A percentile compares a stretch with the other conserved stretches of the same genome.
Evolutionary conservation across 1,139 yeast species (phyloP).

Genomic region (Suhomyces atakaporum): DNA sequence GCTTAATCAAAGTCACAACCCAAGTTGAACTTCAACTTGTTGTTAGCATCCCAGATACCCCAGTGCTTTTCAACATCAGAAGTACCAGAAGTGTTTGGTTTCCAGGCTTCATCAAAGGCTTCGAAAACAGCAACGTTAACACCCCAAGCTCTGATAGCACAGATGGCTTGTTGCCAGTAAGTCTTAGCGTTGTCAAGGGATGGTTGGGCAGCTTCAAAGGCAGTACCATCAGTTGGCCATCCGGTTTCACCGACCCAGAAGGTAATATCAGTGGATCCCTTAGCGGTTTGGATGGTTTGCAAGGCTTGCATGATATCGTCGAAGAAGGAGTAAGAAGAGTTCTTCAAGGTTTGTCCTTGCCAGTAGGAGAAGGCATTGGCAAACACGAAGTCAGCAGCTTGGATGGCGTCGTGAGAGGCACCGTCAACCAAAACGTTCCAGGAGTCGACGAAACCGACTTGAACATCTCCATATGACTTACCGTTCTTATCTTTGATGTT

Average conservation of each 20-base stretch:
- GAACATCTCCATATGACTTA: slow-evolving; percentile 64
- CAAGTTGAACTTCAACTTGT: slow-evolving; percentile 59
- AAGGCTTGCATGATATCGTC: slow-evolving; percentile 97
- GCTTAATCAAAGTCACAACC: slow-evolving; percentile 49
- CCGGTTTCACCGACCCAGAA: slow-evolving; percentile 99
- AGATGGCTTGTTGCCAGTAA: slow-evolving; percentile 85
- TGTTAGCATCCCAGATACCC: slow-evolving; percentile 76
- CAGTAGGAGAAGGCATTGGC: slow-evolving; percentile 98
- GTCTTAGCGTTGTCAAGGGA: slow-evolving; percentile 68
- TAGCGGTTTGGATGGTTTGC: slow-evolving; percentile 78
- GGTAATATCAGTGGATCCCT: slow-evolving; percentile 79
- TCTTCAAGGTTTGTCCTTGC: slow-evolving; percentile 89
- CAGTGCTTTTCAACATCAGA: slow-evolving; percentile 87
- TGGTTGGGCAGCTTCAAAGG: slow-evolving; percentile 66
- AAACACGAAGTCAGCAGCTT: slow-evolving; percentile 79
- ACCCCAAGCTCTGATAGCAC: slow-evolving; percentile 96
- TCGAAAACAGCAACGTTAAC: slow-evolving; percentile 88
- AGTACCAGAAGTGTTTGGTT: slow-evolving; percentile 85
- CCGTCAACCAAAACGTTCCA: slow-evolving; percentile 92
- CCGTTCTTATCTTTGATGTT: slow-evolving; percentile 79
- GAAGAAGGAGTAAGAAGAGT: slow-evolving; percentile 85
- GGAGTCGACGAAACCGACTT: slow-evolving; percentile 92
- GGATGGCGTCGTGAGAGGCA: slow-evolving; percentile 63
- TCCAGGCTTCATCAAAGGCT: slow-evolving; percentile 95
- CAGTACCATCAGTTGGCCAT: slow-evolving; percentile 91